A percentile compares a stretch with the other conserved stretches of the same genome.
These are phyloP conservation scores for Ilyonectria mors-panacis DNA, from an alignment of 2,329 filamentous ascomycete genomes.

Conservation along the genomic window DNA sequence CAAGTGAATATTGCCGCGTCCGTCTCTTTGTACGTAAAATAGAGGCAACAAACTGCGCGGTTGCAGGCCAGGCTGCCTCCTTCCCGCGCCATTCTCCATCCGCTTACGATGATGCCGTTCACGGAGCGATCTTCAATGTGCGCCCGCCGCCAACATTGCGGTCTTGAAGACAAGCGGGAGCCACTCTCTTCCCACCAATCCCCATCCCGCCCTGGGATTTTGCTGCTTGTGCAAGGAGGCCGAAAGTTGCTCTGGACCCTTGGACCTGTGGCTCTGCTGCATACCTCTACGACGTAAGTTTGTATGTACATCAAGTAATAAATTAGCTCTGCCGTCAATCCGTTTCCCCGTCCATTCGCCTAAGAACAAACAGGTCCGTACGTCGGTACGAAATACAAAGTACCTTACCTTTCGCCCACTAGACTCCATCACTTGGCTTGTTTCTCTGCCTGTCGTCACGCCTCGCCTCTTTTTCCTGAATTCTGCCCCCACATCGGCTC, in stretches of 20 bases:
- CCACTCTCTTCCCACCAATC: neutral
- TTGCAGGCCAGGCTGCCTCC: neutral
- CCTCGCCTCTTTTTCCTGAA: conserved; percentile 13
- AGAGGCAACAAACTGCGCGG: neutral
- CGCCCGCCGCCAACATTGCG: neutral
- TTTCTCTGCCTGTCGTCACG: conserved; percentile 1
- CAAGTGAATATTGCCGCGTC: neutral
- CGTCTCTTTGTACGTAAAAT: neutral
- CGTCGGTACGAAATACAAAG: neutral
- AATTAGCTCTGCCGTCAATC: conserved; percentile 1
- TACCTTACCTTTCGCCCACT: neutral
- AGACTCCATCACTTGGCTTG: neutral
- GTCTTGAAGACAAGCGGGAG: neutral
- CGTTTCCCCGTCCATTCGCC: neutral
- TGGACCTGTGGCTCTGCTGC: neutral
- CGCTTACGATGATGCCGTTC: neutral
- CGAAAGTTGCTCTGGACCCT: neutral
- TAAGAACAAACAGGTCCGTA: neutral
- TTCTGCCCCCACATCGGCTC: conserved; percentile 37
- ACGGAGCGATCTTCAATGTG: neutral
- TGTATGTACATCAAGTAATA: neutral
- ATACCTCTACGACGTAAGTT: neutral
- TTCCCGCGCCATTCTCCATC: neutral
- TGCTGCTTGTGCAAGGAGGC: neutral
- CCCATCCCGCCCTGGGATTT: neutral